Evolutionary conservation across 2,329 filamentous ascomycete genomes (phyloP), one percentile per base, ranked within the genome.

Genomic region (Volutella citrinella): DNA sequence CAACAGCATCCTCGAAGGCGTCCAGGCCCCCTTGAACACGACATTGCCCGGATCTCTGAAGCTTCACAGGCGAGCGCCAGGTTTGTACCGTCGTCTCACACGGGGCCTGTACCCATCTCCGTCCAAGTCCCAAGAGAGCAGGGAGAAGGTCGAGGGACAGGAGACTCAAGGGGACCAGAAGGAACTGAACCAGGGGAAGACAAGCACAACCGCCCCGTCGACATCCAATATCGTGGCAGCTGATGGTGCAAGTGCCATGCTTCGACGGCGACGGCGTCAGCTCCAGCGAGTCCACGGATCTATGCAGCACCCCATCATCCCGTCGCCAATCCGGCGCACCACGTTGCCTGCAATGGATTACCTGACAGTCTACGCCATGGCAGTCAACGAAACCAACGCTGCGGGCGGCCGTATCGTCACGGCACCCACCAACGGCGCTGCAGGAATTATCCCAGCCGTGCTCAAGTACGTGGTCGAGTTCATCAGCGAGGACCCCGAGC

Each of bases 331-430:
- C 3, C 66, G 68, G 3, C 65, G 69, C 7, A 71, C 69, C 5
- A 61, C 66, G 1, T 68, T 73, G 35, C 67, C 68, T 5, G 66
- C 67, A 5, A 71, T 73, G 67, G 69, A 73, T 36, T 69, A 73
- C 34, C 49, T 73, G 8, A 65, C 65, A 2, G 69, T 72, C 1
- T 73, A 72, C 38, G 69, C 69, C 23, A 72, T 72, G 14, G 69
- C 69, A 0, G 69, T 73, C 16, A 73, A 73, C 43, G 69, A 73
- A 50, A 73, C 69, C n/a, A 73, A 73, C 35, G 69, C 69, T 3
- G 66, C 64, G 0, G 69, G 69, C 10, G 69, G 69, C 0, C 65
- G 69, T 19, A 70, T 73, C 39, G 69, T 73, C 13, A 73, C 69
- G 3, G 69, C 69, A 2, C 69, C 69, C 3, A 73, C 69, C 14